Base-by-base conservation (phyloP, 2,329 filamentous ascomycete species). In the Mariannaea sp. region DNA sequence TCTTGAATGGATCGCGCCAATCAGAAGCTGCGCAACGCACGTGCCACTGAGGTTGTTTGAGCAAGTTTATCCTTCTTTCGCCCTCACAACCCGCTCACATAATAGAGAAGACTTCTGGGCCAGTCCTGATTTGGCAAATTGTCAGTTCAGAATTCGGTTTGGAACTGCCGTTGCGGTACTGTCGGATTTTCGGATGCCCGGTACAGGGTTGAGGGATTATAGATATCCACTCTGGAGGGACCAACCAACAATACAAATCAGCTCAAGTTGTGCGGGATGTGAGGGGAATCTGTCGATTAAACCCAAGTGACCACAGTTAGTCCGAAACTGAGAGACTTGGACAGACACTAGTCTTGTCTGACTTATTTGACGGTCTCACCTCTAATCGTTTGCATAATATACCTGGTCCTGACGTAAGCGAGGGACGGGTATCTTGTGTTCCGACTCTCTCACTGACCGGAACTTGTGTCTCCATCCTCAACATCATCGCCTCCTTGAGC, bases 31-130 rank as follows among this genome's bases (percentile, higher is more conserved):
- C 2, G 1, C 36, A 29, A 43, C 42, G 59, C 57, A 58, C 56
- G 56, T 53, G 50, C 59, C 58, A 49, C 35, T 73, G 70, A 71
- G 70, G 62, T 57, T 67, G 56, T 73, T 73, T 73, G 70, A 73
- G 70, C 70, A 73, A 73, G 70, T 72, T 72, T 70, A 54, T 55
- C 55, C 17, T 47, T 55, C n/a, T 48, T 49, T 47, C 30, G 17
- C 27, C 47, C 36, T 57, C 59, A 54, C 4, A 14, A 38, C 22
- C 49, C 40, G 39, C 36, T 22, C 52, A 48, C 42, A 13, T 45
- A 9, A 19, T 12, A 33, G 22, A 22, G 35, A 38, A 22, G 30
- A 17, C 27, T 36, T 39, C 38, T n/a, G 43, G 33, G 8, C 49
- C 39, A 42, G 24, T 22, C 49, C 49, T 26, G 19, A 47, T 53